phyloP scores from a whole-genome alignment of 192 early-diverging fungal species.

The Coemansia sp. region DNA sequence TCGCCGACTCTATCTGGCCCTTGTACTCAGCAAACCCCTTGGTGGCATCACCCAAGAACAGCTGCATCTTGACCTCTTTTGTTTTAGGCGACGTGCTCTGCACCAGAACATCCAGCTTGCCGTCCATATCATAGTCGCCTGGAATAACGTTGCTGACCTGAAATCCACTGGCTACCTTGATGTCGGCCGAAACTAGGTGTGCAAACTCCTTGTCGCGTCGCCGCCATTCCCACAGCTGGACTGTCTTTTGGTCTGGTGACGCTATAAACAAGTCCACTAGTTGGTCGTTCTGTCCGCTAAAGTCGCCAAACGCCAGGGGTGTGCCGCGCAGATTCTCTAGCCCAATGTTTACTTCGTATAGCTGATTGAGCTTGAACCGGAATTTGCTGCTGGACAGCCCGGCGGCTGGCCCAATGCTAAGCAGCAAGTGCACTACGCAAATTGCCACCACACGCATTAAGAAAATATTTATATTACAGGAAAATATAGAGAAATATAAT shows the following conservation, averaged over 20 bases:
- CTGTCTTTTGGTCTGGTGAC: conserved; percentile 65
- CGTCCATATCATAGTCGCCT: conserved; percentile 91
- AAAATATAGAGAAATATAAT: not conserved
- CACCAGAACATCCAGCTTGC: conserved; percentile 80
- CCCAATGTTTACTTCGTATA: conserved; percentile 66
- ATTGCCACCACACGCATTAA: not conserved
- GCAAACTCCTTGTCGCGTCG: conserved; percentile 54
- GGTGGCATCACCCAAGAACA: conserved; percentile 75
- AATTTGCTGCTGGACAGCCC: conserved; percentile 40
- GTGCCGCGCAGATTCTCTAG: conserved; percentile 69
- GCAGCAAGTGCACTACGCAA: not conserved
- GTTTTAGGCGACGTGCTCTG: conserved; percentile 60
- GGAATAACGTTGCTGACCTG: conserved; percentile 77
- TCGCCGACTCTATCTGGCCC: conserved; percentile 16
- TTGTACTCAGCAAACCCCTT: conserved; percentile 60
- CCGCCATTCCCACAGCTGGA: conserved; percentile 76
- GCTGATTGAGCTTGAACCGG: conserved; percentile 58
- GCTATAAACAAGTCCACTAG: conserved; percentile 80
- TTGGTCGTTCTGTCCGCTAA: conserved; percentile 72
- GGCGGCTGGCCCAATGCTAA: not conserved
- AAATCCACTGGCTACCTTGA: conserved; percentile 43
- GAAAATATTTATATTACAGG: not conserved
- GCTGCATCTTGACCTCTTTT: conserved; percentile 63
- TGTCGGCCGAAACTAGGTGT: conserved; percentile 56
- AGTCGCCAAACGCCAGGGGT: conserved; percentile 85